These are phyloP conservation scores for Rusavskia elegans DNA, from an alignment of 495 filamentous ascomycete genomes.

Conservation along the genomic window DNA sequence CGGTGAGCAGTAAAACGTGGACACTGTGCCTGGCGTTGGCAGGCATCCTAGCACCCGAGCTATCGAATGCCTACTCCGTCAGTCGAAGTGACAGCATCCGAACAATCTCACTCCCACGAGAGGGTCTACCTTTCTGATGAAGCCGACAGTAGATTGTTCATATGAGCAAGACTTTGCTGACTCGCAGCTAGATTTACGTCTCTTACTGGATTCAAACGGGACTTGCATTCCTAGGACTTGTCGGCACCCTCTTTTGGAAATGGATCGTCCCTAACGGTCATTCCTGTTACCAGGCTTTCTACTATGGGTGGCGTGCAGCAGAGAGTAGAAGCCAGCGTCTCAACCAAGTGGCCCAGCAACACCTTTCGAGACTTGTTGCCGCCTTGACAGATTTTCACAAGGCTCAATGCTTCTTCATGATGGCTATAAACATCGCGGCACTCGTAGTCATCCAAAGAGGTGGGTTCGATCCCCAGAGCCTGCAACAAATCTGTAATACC, in stretches of 20 bases:
- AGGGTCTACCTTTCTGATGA: no score
- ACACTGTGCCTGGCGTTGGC: no score
- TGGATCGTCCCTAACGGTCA: slow-evolving; percentile 1
- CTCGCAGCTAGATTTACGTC: slow-evolving; percentile 3
- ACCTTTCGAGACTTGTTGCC: slow-evolving; percentile 3
- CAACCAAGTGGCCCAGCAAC: not conserved
- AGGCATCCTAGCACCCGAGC: no score
- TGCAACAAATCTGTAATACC: slow-evolving; percentile 10
- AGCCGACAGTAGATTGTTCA: no score
- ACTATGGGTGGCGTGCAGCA: not conserved
- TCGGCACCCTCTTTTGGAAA: slow-evolving; percentile 2
- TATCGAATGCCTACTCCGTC: no score
- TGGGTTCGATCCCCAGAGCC: slow-evolving; percentile 5
- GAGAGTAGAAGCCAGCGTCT: not conserved
- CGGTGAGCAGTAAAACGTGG: no score
- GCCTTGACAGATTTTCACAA: slow-evolving; percentile 13
- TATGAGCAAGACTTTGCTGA: no score
- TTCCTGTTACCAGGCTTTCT: not conserved
- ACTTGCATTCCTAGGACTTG: slow-evolving; percentile 7
- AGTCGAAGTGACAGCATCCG: no score
- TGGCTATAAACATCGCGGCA: slow-evolving; percentile 13
- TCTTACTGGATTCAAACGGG: slow-evolving; percentile 11
- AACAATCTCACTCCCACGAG: no score
- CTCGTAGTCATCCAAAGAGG: slow-evolving; percentile 3
- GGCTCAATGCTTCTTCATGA: slow-evolving; percentile 15